A percentile compares a stretch with the other conserved stretches of the same genome.
Evolutionary conservation across 2,329 filamentous ascomycete species (phyloP).

Genomic region (Monosporascus ibericus): DNA sequence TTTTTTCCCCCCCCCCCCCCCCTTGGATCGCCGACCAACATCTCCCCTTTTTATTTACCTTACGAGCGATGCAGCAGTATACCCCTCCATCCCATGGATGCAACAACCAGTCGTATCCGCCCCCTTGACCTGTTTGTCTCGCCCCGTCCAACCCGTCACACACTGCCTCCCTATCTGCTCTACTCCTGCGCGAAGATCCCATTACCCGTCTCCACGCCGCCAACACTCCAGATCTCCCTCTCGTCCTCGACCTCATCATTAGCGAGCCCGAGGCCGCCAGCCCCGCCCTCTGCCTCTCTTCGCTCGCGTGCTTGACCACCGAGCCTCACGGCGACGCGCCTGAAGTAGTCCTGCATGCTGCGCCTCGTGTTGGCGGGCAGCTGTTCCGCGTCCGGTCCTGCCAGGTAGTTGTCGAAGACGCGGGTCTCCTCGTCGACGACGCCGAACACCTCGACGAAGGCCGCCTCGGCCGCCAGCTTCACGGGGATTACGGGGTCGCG

Average conservation of each 20-base stretch:
- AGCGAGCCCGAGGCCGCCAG: slow-evolving; percentile 76
- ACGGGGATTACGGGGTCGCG: slow-evolving; percentile 90
- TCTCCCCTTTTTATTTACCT: too few relatives aligned
- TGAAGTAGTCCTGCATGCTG: slow-evolving; percentile 96
- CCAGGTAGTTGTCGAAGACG: slow-evolving; percentile 88
- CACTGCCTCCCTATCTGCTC: not conserved
- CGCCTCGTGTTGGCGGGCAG: slow-evolving; percentile 70
- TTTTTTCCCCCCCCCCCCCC: too few relatives aligned
- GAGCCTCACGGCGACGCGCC: slow-evolving; percentile 78
- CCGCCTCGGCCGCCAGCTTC: slow-evolving; percentile 90
- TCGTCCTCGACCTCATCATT: slow-evolving; percentile 94
- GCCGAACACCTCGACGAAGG: slow-evolving; percentile 84
- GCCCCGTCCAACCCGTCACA: too few relatives aligned
- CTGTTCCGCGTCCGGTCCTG: slow-evolving; percentile 55
- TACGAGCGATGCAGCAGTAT: too few relatives aligned
- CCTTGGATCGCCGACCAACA: too few relatives aligned
- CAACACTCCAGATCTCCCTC: slow-evolving; percentile 91
- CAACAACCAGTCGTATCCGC: too few relatives aligned
- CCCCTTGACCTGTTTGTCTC: too few relatives aligned
- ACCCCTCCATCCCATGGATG: too few relatives aligned
- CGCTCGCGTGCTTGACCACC: slow-evolving; percentile 85
- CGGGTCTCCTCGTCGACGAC: slow-evolving; percentile 81
- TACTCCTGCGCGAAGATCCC: slow-evolving; percentile 46
- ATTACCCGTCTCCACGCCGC: slow-evolving; percentile 72
- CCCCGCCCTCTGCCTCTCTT: slow-evolving; percentile 83